phyloP scores from a whole-genome alignment of 2,329 filamentous ascomycete species.

The Pleomassaria siparia region DNA sequence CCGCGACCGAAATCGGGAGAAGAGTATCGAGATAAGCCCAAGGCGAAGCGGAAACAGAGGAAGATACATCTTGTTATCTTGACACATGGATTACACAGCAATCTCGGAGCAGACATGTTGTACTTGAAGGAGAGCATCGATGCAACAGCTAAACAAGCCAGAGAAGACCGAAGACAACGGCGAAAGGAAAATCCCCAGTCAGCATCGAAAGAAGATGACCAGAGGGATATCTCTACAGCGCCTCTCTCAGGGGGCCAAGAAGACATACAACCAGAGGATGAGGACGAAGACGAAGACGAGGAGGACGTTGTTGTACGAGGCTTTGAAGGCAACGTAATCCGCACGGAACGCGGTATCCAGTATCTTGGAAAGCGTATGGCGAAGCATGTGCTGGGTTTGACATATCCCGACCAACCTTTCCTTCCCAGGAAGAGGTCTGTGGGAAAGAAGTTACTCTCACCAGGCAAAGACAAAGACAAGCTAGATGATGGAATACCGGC shows the following conservation, averaged over 20 bases:
- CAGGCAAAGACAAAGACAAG: conserved; percentile 41
- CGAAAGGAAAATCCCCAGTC: conserved; percentile 38
- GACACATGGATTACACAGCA: conserved; percentile 94
- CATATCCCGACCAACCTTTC: conserved; percentile 91
- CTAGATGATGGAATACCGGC: conserved; percentile 50
- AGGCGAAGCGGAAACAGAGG: conserved; percentile 59
- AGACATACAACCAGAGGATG: conserved; percentile 48
- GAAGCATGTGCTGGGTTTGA: conserved; percentile 84
- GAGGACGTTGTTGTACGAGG: conserved; percentile 88
- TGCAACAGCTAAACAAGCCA: conserved; percentile 72
- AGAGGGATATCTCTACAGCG: conserved; percentile 43
- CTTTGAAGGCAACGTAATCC: conserved; percentile 84
- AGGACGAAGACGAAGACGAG: conserved; percentile 66
- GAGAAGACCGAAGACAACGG: conserved; percentile 66
- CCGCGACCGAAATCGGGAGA: conserved; percentile 27
- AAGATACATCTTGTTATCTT: conserved; percentile 88
- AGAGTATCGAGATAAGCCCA: conserved; percentile 15
- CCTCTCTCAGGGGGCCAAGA: conserved; percentile 55
- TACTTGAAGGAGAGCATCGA: conserved; percentile 98
- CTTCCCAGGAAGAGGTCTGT: conserved; percentile 65
- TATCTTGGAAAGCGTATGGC: conserved; percentile 94
- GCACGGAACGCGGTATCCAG: conserved; percentile 93
- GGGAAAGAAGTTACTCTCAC: conserved; percentile 52
- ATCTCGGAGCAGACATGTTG: conserved; percentile 93
- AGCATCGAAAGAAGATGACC: conserved; percentile 5